Evolutionary conservation across 768 basidiomycete genomes (phyloP).

Genomic region (Suillus subalutaceus): DNA sequence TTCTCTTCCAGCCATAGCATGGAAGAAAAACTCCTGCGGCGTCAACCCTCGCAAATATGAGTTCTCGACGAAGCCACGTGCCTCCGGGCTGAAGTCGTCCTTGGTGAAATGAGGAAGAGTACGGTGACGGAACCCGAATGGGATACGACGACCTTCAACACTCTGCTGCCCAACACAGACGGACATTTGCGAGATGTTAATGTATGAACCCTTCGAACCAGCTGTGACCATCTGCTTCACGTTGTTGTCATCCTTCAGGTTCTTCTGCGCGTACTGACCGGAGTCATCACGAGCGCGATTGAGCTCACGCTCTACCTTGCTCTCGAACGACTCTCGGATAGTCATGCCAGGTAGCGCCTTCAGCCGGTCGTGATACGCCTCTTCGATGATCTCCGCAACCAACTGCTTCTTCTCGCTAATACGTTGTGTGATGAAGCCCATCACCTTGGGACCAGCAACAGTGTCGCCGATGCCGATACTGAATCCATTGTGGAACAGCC

Average conservation of each 20-base stretch:
- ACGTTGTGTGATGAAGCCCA: constrained; percentile 82
- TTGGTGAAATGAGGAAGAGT: constrained; percentile 97
- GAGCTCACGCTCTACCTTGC: constrained; percentile 84
- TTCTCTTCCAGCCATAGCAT: constrained; percentile 99
- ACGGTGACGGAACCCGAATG: constrained; percentile 97
- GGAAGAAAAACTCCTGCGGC: constrained; percentile 99
- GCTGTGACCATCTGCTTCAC: constrained; percentile 99
- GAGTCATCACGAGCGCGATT: constrained; percentile 95
- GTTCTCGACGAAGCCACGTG: constrained; percentile 98
- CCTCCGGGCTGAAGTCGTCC: constrained; percentile 97
- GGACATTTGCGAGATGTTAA: constrained; percentile 99
- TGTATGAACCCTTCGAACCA: constrained; percentile 98
- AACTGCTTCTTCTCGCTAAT: constrained; percentile 81
- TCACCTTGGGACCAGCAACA: constrained; percentile 88
- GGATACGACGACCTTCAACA: constrained; percentile 97
- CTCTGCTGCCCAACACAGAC: constrained; percentile 98
- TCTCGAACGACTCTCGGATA: constrained; percentile 98
- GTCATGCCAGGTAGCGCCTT: constrained; percentile 98
- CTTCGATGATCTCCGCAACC: constrained; percentile 78
- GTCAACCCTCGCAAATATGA: constrained; percentile 96
- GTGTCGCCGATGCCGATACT: constrained; percentile 99
- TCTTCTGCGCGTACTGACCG: constrained; percentile 96
- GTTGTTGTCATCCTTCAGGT: constrained; percentile 98
- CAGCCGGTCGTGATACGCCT: constrained; percentile 84
- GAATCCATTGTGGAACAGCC: constrained; percentile 99